A percentile compares a stretch with the other conserved stretches of the same genome.
These are phyloP conservation scores for Euphorbia peplus DNA, from an alignment of 345 rosid species.

Conservation along the genomic window DNA sequence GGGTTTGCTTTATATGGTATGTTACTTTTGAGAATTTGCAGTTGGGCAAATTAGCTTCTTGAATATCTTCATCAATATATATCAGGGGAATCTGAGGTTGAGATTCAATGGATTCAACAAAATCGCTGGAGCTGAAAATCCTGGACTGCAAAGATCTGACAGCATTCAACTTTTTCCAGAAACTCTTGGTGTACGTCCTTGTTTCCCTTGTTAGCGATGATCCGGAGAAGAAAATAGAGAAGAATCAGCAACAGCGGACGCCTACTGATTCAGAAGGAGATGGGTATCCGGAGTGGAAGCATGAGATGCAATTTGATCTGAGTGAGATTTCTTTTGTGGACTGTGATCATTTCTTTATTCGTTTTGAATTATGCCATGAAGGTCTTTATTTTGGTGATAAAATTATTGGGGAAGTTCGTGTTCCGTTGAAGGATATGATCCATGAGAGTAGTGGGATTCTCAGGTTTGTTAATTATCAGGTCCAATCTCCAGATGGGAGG, in stretches of 20 bases:
- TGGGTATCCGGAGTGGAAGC: conserved; percentile 60
- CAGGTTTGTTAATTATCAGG: conserved; percentile 49
- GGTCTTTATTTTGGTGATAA: conserved; percentile 53
- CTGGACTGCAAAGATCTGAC: conserved; percentile 41
- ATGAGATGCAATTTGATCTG: conserved; percentile 38
- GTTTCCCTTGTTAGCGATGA: conserved; percentile 35
- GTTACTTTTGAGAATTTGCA: neutral
- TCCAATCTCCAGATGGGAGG: conserved; percentile 34
- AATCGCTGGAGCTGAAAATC: conserved; percentile 36
- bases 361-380: conserved; percentile 41
- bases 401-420: conserved; percentile 49
- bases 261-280: conserved; percentile 44
- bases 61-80: neutral
- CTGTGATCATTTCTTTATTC: conserved; percentile 31
- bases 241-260: conserved; percentile 30
- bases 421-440: conserved; percentile 39
- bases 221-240: conserved; percentile 24
- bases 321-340: conserved; percentile 15
- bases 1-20: conserved; percentile 1
- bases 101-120: conserved; percentile 5
- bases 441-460: conserved; percentile 30
- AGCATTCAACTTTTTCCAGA: conserved; percentile 59
- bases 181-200: conserved; percentile 37
- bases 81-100: neutral
- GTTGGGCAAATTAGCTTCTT: neutral